These are phyloP conservation scores for Paraphoma sp. DNA, from an alignment of 2,329 filamentous ascomycete genomes.

Conservation along the genomic window DNA sequence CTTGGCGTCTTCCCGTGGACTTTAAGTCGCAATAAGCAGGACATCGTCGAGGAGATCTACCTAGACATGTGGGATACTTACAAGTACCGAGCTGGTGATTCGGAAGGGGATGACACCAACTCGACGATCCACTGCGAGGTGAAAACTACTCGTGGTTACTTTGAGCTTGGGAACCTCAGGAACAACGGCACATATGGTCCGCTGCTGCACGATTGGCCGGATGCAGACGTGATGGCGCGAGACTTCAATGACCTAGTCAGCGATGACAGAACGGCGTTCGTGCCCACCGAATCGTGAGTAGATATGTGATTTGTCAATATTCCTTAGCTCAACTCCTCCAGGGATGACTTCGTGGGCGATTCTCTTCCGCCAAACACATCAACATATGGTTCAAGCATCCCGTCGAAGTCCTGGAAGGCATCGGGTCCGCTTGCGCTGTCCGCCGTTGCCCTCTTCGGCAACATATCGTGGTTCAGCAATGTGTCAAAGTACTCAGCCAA, in stretches of 20 bases:
- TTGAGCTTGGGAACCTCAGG: conserved; percentile 18
- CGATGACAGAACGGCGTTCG: background rate
- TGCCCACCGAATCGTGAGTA: background rate
- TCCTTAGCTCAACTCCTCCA: background rate
- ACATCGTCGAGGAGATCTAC: conserved; percentile 12
- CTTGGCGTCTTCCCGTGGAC: conserved; percentile 11
- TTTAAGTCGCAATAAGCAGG: conserved; percentile 12
- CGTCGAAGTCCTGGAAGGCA: background rate
- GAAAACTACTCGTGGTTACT: conserved; percentile 20
- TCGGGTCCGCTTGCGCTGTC: background rate
- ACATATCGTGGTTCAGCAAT: background rate
- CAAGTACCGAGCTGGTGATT: background rate
- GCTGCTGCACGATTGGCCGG: conserved; percentile 14
- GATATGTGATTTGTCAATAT: too few relatives aligned
- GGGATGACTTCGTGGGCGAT: background rate
- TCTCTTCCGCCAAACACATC: background rate
- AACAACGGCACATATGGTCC: conserved; percentile 6
- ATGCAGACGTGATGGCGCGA: background rate
- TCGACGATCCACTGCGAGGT: conserved; percentile 12
- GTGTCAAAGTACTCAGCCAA: background rate
- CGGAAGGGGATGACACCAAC: background rate
- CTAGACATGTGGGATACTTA: conserved; percentile 1
- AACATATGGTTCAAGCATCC: background rate
- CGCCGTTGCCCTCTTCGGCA: conserved; percentile 1
- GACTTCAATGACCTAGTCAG: background rate